Percentiles rank a stretch among this genome's conserved stretches.
These are phyloP conservation scores for Corymbia citriodora DNA, from an alignment of 441 rosid species.

Conservation along the genomic window DNA sequence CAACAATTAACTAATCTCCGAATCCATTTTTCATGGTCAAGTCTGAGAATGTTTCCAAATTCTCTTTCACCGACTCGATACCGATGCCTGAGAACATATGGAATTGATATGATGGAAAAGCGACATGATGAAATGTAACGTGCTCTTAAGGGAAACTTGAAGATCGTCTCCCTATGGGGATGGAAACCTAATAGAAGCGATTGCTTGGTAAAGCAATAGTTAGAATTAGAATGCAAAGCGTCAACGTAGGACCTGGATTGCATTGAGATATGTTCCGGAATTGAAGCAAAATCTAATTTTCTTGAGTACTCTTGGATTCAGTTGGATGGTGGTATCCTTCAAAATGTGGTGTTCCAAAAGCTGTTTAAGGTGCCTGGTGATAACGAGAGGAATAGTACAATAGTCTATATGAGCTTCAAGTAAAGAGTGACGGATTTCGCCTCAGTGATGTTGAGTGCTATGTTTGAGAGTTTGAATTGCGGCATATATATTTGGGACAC, in stretches of 20 bases:
- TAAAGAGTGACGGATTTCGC: too few species aligned
- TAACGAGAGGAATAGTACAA: too few species aligned
- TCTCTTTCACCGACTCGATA: too few species aligned
- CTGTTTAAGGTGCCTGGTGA: too few species aligned
- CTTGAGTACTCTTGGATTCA: background rate
- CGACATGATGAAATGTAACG: too few species aligned
- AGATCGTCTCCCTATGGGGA: background rate
- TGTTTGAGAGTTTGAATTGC: too few species aligned
- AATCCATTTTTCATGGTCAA: too few species aligned
- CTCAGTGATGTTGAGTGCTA: fast-evolving
- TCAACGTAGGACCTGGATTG: background rate
- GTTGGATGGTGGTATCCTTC: background rate
- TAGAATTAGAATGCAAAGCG: background rate
- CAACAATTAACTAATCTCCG: background rate
- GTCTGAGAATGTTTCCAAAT: too few species aligned
- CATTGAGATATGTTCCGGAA: background rate
- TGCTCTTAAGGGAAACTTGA: background rate
- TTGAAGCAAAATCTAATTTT: background rate
- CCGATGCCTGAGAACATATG: background rate
- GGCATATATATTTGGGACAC: too few species aligned
- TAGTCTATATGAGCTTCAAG: too few species aligned
- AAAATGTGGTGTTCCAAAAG: too few species aligned
- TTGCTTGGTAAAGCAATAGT: background rate
- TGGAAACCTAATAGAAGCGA: background rate
- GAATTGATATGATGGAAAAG: background rate